Conservation (phyloP, 371 early-diverging fungal genomes). For the Rhizopus arrhizus region DNA sequence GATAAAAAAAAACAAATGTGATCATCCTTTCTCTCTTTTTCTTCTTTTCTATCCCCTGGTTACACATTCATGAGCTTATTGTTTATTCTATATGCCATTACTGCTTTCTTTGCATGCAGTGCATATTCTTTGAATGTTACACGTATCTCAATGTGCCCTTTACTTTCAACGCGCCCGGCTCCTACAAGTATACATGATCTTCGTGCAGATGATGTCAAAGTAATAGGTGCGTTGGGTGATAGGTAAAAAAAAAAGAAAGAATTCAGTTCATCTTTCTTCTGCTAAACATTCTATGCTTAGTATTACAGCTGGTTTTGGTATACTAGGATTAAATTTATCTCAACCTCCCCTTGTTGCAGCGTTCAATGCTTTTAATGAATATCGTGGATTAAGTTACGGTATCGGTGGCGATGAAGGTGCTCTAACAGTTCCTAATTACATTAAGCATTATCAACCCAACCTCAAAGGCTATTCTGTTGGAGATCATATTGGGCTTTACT, state of each 20-base stretch:
- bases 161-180: conserved; percentile 18
- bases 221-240: conserved; percentile 34
- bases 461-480: conserved; percentile 43
- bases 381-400: conserved; percentile 49
- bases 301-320: conserved; percentile 44
- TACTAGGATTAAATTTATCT: conserved; percentile 24
- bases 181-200: conserved; percentile 24
- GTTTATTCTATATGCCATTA: not conserved
- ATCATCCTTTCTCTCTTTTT: too few species aligned
- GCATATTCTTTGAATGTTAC: conserved; percentile 19
- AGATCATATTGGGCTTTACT: conserved; percentile 33
- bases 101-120: conserved; percentile 2
- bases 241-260: conserved; percentile 15
- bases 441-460: conserved; percentile 40
- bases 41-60: too few species aligned
- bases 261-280: not conserved
- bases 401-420: conserved; percentile 50
- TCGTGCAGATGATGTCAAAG: conserved; percentile 35
- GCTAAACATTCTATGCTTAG: conserved; percentile 12
- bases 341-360: not conserved
- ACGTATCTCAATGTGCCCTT: conserved; percentile 22
- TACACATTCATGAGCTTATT: not conserved
- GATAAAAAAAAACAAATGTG: too few species aligned
- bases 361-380: conserved; percentile 28
- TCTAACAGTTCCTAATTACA: conserved; percentile 41